Conservation (phyloP, 140 eudicot species). For the Bidens hawaiensis region DNA sequence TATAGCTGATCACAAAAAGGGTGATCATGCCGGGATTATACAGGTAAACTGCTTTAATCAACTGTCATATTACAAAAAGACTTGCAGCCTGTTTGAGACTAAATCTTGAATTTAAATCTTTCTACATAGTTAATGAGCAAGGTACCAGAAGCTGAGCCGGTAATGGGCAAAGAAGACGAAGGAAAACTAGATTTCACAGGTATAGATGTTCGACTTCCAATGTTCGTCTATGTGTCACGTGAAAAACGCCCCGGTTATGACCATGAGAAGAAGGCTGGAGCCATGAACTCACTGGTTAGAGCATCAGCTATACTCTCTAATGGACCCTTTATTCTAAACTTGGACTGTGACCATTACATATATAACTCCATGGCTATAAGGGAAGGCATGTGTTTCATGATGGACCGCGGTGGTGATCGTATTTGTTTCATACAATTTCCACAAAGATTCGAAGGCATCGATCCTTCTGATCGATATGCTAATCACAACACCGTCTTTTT, state of each 20-base stretch:
- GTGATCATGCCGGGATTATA: slow-evolving; percentile 90
- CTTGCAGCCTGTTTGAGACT: no score
- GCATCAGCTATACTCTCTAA: slow-evolving; percentile 86
- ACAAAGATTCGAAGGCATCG: slow-evolving; percentile 86
- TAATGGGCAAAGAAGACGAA: slow-evolving; percentile 66
- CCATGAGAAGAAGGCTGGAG: slow-evolving; percentile 96
- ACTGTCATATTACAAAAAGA: no score
- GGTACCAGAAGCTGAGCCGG: slow-evolving; percentile 77
- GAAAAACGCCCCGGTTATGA: slow-evolving; percentile 85
- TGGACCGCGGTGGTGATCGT: slow-evolving; percentile 98
- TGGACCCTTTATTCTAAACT: slow-evolving; percentile 87
- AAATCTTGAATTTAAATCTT: background rate
- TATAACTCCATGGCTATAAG: slow-evolving; percentile 62
- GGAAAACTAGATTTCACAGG: slow-evolving; percentile 63
- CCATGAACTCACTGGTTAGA: slow-evolving; percentile 88
- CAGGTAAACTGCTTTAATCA: slow-evolving; percentile 50
- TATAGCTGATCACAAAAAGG: slow-evolving; percentile 66
- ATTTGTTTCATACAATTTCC: slow-evolving; percentile 86
- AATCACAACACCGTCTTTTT: slow-evolving; percentile 94
- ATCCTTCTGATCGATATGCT: slow-evolving; percentile 93
- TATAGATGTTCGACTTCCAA: slow-evolving; percentile 65
- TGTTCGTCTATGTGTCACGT: slow-evolving; percentile 84
- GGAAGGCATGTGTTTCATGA: slow-evolving; percentile 96
- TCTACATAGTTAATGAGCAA: slow-evolving; percentile 55
- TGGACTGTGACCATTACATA: slow-evolving; percentile 87